Percentiles rank a stretch among this genome's conserved stretches.
Conservation (phyloP, 768 basidiomycete species). For the Leucosporidium creatinivorum region DNA sequence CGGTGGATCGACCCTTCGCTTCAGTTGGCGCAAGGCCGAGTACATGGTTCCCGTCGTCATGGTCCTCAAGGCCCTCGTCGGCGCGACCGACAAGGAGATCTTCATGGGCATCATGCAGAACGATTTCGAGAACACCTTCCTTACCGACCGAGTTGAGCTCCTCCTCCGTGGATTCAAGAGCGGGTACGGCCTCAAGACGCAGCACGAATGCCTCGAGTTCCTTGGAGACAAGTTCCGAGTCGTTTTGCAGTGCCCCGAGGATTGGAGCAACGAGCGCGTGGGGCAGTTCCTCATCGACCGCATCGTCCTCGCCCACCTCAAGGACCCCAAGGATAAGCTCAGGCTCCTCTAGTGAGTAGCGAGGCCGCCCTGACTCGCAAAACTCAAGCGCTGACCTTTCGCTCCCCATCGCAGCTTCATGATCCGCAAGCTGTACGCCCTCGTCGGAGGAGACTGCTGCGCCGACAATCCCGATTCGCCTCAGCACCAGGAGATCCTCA, state of each 20-base stretch:
- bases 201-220: conserved; percentile 86
- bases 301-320: conserved; percentile 81
- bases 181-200: conserved; percentile 69
- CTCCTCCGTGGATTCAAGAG: conserved; percentile 90
- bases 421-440: conserved; percentile 86
- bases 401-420: conserved; percentile 61
- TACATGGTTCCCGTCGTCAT: conserved; percentile 97
- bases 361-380: neutral
- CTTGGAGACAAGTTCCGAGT: conserved; percentile 94
- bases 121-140: conserved; percentile 92
- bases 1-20: conserved; percentile 91
- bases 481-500: conserved; percentile 93
- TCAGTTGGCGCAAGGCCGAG: conserved; percentile 96
- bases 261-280: conserved; percentile 75
- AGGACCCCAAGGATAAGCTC: conserved; percentile 84
- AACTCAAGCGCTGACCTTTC: neutral
- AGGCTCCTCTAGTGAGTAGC: conserved; percentile 75
- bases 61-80: conserved; percentile 82
- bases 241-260: conserved; percentile 81
- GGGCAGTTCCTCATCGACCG: conserved; percentile 77
- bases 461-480: conserved; percentile 98
- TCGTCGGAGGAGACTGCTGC: conserved; percentile 82
- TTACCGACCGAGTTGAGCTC: conserved; percentile 93
- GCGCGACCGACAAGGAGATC: conserved; percentile 88
- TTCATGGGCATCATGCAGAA: conserved; percentile 95